Evolutionary conservation across 305 asterid species (phyloP).

Genomic region (Fraxinus sp.): DNA sequence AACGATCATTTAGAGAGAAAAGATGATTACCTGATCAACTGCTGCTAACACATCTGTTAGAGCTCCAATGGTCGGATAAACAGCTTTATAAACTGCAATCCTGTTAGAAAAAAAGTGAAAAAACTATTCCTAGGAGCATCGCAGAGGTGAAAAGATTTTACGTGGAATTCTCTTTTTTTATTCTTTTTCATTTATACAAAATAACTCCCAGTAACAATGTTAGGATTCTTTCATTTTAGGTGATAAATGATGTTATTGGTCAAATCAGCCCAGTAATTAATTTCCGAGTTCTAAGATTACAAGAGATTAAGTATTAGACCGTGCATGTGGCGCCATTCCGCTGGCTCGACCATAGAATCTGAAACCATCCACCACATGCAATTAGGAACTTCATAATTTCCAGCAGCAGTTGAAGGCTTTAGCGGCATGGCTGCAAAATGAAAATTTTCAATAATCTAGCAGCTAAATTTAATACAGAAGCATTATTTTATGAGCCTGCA

Average conservation of each 20-base stretch:
- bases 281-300: not conserved
- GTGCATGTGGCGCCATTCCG: constrained; percentile 96
- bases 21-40: constrained; percentile 69
- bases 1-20: not conserved
- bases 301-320: constrained; percentile 34
- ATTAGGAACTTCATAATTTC: constrained; percentile 80
- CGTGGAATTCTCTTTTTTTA: not conserved
- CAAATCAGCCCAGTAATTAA: not conserved
- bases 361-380: constrained; percentile 63
- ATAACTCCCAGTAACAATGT: not conserved
- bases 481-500: not conserved
- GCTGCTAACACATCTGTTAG: constrained; percentile 86
- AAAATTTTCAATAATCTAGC: not conserved
- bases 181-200: not conserved
- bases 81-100: constrained; percentile 88
- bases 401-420: constrained; percentile 68
- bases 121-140: not conserved
- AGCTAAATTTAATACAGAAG: not conserved
- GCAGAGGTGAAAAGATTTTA: not conserved
- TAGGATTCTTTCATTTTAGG: not conserved
- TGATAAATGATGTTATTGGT: not conserved
- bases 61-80: constrained; percentile 78
- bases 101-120: constrained; percentile 29
- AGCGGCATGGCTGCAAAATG: constrained; percentile 73
- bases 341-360: constrained; percentile 71